phyloP scores from a whole-genome alignment of 1,139 yeast genomes.

The Debaryomyces nepalensis region DNA sequence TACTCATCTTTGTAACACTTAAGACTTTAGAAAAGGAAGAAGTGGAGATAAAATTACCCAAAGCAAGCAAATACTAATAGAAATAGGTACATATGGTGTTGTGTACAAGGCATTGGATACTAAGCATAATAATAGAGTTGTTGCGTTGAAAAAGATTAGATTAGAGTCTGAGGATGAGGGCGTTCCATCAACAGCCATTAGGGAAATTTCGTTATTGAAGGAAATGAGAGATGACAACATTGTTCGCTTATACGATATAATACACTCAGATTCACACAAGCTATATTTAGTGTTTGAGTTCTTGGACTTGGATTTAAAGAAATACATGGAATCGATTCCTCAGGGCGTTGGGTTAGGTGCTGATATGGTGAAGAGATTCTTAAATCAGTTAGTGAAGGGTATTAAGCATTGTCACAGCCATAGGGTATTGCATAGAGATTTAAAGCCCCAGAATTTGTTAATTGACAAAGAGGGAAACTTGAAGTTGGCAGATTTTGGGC shows the following conservation, averaged over 20 bases:
- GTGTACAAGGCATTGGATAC: constrained; percentile 95
- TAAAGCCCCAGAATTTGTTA: constrained; percentile 93
- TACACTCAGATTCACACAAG: constrained; percentile 95
- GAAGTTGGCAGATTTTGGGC: constrained; percentile 95
- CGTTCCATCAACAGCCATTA: constrained; percentile 96
- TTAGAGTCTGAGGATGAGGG: constrained; percentile 98
- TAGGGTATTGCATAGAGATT: constrained; percentile 91
- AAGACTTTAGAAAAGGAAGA: too few species aligned
- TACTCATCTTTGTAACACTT: neutral
- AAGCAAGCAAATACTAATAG: constrained; percentile 18
- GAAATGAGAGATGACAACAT: constrained; percentile 93
- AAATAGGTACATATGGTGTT: constrained; percentile 86
- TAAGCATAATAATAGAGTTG: constrained; percentile 86
- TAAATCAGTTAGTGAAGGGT: constrained; percentile 92
- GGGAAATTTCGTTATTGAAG: constrained; percentile 91
- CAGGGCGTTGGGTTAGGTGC: constrained; percentile 89
- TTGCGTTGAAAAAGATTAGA: constrained; percentile 92
- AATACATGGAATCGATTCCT: constrained; percentile 96
- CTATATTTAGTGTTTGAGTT: constrained; percentile 92
- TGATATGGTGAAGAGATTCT: constrained; percentile 88
- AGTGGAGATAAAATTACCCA: too few species aligned
- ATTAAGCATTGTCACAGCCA: constrained; percentile 95
- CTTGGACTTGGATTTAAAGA: constrained; percentile 90
- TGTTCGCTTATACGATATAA: constrained; percentile 88
- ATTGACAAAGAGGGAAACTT: constrained; percentile 95